Conservation (phyloP, 306 rosid species). For the Corylus heterophylla region DNA sequence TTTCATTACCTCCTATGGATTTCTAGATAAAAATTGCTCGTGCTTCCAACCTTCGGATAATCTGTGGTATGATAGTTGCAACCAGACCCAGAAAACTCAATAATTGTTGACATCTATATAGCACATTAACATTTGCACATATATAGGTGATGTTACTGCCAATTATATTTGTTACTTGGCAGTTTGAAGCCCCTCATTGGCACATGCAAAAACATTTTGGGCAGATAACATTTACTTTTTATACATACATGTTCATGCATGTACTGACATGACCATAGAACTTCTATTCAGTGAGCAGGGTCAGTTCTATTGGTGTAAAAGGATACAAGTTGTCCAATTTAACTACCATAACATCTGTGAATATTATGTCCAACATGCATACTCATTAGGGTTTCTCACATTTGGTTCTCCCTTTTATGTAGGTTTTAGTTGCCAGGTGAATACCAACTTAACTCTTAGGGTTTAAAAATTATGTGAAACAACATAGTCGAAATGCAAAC, state of each 20-base stretch:
- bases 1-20: constrained; percentile 7
- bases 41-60: background rate
- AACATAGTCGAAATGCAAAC: background rate
- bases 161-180: constrained; percentile 5
- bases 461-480: constrained; percentile 7
- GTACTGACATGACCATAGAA: background rate
- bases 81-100: background rate
- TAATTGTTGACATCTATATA: background rate
- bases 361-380: background rate
- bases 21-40: background rate
- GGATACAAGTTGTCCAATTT: background rate
- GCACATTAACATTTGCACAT: background rate
- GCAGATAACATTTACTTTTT: background rate
- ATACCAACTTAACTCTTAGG: background rate
- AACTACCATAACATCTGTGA: background rate
- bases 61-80: background rate
- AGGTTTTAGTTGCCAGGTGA: background rate
- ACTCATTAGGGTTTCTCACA: background rate
- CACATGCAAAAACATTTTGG: background rate
- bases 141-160: constrained; percentile 11
- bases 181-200: constrained; percentile 18
- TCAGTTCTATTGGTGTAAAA: background rate
- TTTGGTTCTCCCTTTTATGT: background rate
- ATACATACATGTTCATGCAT: background rate
- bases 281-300: background rate